Percentiles rank a stretch among this genome's conserved stretches.
phyloP scores from a whole-genome alignment of 495 filamentous ascomycete genomes.

The Letharia columbiana region DNA sequence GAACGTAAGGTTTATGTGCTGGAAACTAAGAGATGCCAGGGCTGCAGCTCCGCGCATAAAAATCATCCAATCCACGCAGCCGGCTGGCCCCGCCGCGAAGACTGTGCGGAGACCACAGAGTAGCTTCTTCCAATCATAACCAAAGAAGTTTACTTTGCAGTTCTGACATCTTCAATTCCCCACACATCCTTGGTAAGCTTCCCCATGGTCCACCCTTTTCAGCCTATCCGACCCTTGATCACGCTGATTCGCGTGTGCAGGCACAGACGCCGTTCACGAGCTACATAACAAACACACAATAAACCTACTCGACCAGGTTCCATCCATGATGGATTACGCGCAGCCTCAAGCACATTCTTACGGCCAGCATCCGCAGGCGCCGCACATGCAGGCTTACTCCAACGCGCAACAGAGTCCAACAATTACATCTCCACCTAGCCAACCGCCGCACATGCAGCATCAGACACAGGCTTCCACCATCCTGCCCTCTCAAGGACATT shows the following conservation, averaged over 20 bases:
- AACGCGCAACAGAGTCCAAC: conserved; percentile 40
- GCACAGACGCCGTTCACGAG: conserved; percentile 20
- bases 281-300: conserved; percentile 11
- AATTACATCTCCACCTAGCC: conserved; percentile 45
- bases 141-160: conserved; percentile 7
- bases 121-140: conserved; percentile 25
- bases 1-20: conserved; percentile 16
- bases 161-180: conserved; percentile 15
- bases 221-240: conserved; percentile 19
- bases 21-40: conserved; percentile 23
- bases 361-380: conserved; percentile 46
- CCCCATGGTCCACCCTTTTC: conserved; percentile 6
- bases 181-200: conserved; percentile 20
- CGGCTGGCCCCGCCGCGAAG: conserved; percentile 18
- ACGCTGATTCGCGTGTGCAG: conserved; percentile 19
- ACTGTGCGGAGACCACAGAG: conserved; percentile 13
- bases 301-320: conserved; percentile 16
- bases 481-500: conserved; percentile 46
- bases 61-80: conserved; percentile 26
- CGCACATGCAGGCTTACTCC: conserved; percentile 45
- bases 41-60: conserved; percentile 26
- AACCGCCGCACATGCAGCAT: conserved; percentile 45
- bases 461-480: conserved; percentile 46
- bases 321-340: conserved; percentile 46
- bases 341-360: conserved; percentile 47